Evolutionary conservation across 305 asterid species (phyloP).

Genomic region (Solanum hybrid): DNA sequence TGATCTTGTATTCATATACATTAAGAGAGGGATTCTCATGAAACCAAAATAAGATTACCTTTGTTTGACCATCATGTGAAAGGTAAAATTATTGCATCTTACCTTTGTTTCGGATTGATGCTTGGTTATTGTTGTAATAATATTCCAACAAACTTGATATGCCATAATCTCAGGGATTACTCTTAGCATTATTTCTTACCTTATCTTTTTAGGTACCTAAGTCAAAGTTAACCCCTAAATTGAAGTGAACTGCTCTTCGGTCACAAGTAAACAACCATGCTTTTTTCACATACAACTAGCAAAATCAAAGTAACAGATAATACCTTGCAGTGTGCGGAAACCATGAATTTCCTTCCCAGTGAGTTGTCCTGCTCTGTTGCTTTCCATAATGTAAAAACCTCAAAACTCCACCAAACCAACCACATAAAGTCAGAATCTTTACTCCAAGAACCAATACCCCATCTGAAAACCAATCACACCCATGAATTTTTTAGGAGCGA

Average conservation of each 20-base stretch:
- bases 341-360: slow-evolving; percentile 31
- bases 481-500: not conserved
- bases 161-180: not conserved
- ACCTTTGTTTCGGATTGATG: not conserved
- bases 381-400: slow-evolving; percentile 15
- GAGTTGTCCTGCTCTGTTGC: slow-evolving; percentile 6
- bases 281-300: not conserved
- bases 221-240: not conserved
- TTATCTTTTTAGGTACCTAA: not conserved
- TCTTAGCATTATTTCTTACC: not conserved
- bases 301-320: not conserved
- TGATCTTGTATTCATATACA: not conserved
- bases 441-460: not conserved
- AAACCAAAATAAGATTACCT: not conserved
- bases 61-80: not conserved
- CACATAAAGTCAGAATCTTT: not conserved
- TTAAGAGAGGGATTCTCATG: not conserved
- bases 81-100: not conserved
- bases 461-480: not conserved
- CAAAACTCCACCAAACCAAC: not conserved
- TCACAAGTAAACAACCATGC: not conserved
- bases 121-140: not conserved
- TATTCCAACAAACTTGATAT: not conserved
- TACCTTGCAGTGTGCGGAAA: slow-evolving; percentile 29
- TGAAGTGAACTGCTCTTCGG: not conserved